Percentiles rank a stretch among this genome's conserved stretches.
Conservation (phyloP, 305 asterid species). For the Rubia peregrina region DNA sequence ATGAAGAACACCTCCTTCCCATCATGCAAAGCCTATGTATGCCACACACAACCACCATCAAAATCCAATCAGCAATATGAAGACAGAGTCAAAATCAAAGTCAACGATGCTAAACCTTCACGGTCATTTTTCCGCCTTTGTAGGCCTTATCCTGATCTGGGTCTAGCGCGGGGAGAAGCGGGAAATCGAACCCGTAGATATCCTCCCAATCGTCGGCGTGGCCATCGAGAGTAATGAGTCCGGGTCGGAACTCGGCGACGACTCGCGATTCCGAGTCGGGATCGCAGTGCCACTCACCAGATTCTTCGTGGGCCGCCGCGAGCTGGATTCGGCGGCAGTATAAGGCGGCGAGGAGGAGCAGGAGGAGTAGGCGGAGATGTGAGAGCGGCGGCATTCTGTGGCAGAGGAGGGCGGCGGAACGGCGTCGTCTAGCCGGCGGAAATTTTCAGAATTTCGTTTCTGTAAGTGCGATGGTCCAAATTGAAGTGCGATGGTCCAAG, state of each 20-base stretch:
- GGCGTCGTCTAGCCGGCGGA: background rate
- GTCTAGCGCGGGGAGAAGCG: conserved; percentile 77
- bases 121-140: conserved; percentile 61
- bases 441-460: background rate
- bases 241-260: conserved; percentile 60
- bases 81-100: conserved; percentile 9
- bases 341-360: conserved; percentile 24
- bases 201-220: conserved; percentile 63
- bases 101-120: conserved; percentile 40
- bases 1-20: conserved; percentile 58
- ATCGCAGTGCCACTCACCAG: conserved; percentile 80
- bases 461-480: background rate
- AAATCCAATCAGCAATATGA: background rate
- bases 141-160: conserved; percentile 79
- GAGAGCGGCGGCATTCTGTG: conserved; percentile 23
- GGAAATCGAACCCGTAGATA: conserved; percentile 68
- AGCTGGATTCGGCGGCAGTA: conserved; percentile 20
- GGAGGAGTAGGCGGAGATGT: conserved; percentile 22
- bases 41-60: conserved; percentile 15
- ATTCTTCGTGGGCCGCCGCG: conserved; percentile 57
- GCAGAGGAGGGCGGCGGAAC: background rate
- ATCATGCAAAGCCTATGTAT: conserved; percentile 62
- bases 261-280: conserved; percentile 55
- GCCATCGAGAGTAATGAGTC: conserved; percentile 71
- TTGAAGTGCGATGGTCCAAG: background rate